Evolutionary conservation across 2,329 filamentous ascomycete genomes (phyloP).

Genomic region (Fusarium agapanthi): DNA sequence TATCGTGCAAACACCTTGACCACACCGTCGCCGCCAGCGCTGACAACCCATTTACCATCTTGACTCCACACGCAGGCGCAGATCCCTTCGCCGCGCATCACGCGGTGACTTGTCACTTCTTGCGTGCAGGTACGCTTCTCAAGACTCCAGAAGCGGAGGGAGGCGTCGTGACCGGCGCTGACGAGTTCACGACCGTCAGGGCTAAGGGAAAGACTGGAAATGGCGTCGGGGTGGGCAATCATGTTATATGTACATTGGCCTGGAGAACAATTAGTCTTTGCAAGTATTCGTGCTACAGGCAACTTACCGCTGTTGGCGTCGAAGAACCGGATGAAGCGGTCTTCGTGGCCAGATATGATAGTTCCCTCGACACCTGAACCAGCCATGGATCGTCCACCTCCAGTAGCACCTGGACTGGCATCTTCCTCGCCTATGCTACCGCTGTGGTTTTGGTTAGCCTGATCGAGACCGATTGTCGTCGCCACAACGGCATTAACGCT

Average conservation of each 20-base stretch:
- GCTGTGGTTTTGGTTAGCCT: constrained; percentile 62
- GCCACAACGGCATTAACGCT: constrained; percentile 93
- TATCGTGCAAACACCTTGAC: constrained; percentile 83
- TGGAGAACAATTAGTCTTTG: constrained; percentile 50
- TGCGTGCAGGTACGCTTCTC: constrained; percentile 96
- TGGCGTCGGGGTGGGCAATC: constrained; percentile 93
- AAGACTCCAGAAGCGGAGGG: constrained; percentile 94
- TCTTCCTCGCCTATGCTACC: constrained; percentile 76
- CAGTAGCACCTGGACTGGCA: constrained; percentile 78
- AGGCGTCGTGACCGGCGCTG: constrained; percentile 94
- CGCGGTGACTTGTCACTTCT: constrained; percentile 89
- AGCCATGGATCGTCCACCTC: constrained; percentile 69
- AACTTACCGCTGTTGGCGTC: constrained; percentile 96
- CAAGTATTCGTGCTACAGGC: constrained; percentile 46
- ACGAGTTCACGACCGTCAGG: constrained; percentile 95
- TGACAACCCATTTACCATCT: constrained; percentile 93
- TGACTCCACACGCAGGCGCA: constrained; percentile 96
- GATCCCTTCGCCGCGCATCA: constrained; percentile 96
- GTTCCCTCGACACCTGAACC: constrained; percentile 88
- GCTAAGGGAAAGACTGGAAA: constrained; percentile 89
- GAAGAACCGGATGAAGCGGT: constrained; percentile 95
- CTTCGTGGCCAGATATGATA: constrained; percentile 96
- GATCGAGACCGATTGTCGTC: constrained; percentile 83
- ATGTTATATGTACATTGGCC: constrained; percentile 99
- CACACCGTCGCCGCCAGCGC: constrained; percentile 91